These are phyloP conservation scores for Jamesozyma lodderae DNA, from an alignment of 805 yeast species.

Conservation along the genomic window DNA sequence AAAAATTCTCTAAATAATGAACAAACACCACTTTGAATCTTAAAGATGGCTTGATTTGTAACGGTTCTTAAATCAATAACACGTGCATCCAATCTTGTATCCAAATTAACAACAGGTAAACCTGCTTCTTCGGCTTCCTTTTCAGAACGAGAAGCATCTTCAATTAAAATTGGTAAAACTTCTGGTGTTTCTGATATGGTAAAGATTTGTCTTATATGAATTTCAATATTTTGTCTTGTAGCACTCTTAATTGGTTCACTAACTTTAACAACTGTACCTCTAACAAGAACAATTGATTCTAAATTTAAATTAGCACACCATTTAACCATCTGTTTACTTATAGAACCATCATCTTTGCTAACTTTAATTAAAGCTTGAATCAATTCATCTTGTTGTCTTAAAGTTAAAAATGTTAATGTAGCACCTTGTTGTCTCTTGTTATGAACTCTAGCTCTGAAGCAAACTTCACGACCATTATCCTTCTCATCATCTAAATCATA, in stretches of 20 bases:
- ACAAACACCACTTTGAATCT: constrained; percentile 84
- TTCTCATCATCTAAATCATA: constrained; percentile 34
- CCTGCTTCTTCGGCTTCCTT: constrained; percentile 88
- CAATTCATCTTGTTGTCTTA: constrained; percentile 80
- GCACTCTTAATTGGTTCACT: constrained; percentile 84
- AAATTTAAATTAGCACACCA: constrained; percentile 82
- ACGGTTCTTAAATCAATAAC: constrained; percentile 95
- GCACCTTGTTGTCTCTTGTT: constrained; percentile 93
- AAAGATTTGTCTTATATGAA: constrained; percentile 62
- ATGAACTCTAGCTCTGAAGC: constrained; percentile 91
- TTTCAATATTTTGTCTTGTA: constrained; percentile 84
- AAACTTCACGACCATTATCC: constrained; percentile 64
- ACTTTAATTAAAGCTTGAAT: constrained; percentile 81
- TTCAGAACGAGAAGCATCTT: constrained; percentile 93
- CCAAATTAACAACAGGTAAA: constrained; percentile 89
- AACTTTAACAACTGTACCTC: constrained; percentile 75
- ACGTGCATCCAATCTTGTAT: constrained; percentile 89
- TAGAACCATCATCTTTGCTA: constrained; percentile 52
- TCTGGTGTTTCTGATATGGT: constrained; percentile 83
- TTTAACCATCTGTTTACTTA: constrained; percentile 93
- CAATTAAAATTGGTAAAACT: constrained; percentile 87
- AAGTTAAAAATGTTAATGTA: constrained; percentile 79
- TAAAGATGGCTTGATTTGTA: constrained; percentile 95
- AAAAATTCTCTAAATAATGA: constrained; percentile 84
- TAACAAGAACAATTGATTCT: constrained; percentile 87